phyloP scores from a whole-genome alignment of 2,329 filamentous ascomycete genomes.

The Gnomoniopsis sp. region DNA sequence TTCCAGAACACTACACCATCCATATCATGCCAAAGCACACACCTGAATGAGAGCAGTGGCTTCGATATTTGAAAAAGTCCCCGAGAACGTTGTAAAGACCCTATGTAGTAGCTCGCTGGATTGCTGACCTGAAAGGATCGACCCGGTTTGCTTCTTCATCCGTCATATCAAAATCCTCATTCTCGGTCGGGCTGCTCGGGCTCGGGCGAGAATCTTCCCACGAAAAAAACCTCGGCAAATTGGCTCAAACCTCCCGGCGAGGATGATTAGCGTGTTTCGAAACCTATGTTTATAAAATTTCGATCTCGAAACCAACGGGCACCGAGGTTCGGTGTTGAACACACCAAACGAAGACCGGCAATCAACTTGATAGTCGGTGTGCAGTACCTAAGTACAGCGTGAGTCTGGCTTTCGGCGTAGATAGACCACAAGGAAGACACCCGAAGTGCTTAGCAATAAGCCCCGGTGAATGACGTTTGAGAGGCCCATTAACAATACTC shows the following conservation, averaged over 20 bases:
- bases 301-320: neutral
- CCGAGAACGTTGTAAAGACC: slow-evolving; percentile 6
- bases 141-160: neutral
- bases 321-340: slow-evolving; percentile 25
- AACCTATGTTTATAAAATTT: no score
- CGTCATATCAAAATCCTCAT: slow-evolving; percentile 6
- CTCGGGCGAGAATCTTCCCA: slow-evolving; percentile 1
- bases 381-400: slow-evolving; percentile 21
- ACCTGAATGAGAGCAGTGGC: no score
- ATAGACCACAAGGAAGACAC: slow-evolving; percentile 23
- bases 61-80: no score
- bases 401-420: slow-evolving; percentile 18
- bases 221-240: slow-evolving; percentile 25
- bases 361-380: slow-evolving; percentile 20
- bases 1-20: no score
- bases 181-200: no score
- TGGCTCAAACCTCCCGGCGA: slow-evolving; percentile 22
- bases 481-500: slow-evolving; percentile 24
- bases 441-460: slow-evolving; percentile 23
- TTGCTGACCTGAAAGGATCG: neutral
- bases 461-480: slow-evolving; percentile 26
- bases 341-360: slow-evolving; percentile 22
- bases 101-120: slow-evolving; percentile 3
- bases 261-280: no score
- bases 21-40: no score